Base-by-base conservation (phyloP, 352 stramenopile species). In the Phytophthora cryptogea region DNA sequence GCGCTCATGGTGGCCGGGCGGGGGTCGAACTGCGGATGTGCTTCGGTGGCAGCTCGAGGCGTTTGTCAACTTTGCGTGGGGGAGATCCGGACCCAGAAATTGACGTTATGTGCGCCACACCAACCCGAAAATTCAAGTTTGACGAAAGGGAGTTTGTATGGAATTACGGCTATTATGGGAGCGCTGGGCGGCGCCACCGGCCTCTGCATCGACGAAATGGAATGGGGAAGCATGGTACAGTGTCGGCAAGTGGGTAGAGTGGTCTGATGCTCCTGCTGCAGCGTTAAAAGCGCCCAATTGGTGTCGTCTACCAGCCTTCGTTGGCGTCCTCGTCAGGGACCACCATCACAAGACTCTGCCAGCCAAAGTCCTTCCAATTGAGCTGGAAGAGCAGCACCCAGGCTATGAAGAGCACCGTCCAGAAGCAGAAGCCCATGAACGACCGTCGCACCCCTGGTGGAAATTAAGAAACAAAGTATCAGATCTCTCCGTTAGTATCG, bases 291-390 rank as follows among this genome's bases (percentile, higher is more conserved):
- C 2, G 20, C 2, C 20, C 20, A 23, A 23, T 23, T 23, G 20
- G 20, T 23, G 26, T 37, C 45, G 20, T 30, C 30, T 57, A 94
- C 86, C 86, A 94, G 40, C 86, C 86, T 5, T 68, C 49, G 57
- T 92, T 74, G 44, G 78, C 60, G 60, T 92, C 81, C 55, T 88
- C 70, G 14, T 77, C 39, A 0, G 86, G 86, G 28, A 94, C 61
- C 16, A 89, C 71, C 76, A 94, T 91, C 33, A 92, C 77, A 52
- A 94, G 65, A 35, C 73, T 90, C 36, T 78, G 66, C 83, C 83
- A 92, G 52, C 83, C 83, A 61, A 91, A 90, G 27, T 90, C 80
- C 63, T 92, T 88, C 86, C 86, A 95, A 37, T 89, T 88, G 41
- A 93, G 66, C 70, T 95, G 86, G 60, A 95, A 93, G 5, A 89